phyloP scores from a whole-genome alignment of 306 rosid genomes.

The Cicer arietinum region DNA sequence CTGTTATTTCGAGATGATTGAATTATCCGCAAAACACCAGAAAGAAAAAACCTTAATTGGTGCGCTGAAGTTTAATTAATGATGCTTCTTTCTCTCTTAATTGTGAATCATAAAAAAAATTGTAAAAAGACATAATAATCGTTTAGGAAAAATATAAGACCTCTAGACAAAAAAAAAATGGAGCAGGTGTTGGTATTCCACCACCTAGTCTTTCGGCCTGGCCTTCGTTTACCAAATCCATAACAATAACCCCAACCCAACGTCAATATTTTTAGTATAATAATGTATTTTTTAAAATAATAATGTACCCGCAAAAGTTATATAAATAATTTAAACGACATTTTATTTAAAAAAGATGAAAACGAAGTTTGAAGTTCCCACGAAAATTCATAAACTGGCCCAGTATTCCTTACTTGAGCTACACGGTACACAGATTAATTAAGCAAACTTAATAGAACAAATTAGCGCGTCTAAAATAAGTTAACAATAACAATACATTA shows the following conservation, averaged over 20 bases:
- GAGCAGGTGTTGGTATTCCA: slow-evolving; percentile 7
- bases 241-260: background rate
- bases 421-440: slow-evolving; percentile 22
- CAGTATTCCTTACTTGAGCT: background rate
- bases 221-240: slow-evolving; percentile 9
- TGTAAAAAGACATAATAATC: too few relatives aligned
- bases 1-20: too few relatives aligned
- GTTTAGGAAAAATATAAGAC: too few relatives aligned
- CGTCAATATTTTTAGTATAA: background rate
- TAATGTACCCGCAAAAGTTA: background rate
- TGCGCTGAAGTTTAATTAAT: too few relatives aligned
- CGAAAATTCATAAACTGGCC: slow-evolving; percentile 23
- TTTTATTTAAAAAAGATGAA: background rate
- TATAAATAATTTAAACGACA: background rate
- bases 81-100: too few relatives aligned
- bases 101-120: too few relatives aligned
- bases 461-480: background rate
- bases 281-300: background rate
- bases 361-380: background rate
- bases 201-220: background rate
- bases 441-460: background rate
- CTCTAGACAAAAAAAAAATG: background rate
- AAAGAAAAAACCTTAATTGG: too few relatives aligned
- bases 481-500: background rate
- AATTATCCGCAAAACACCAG: too few relatives aligned